These are phyloP conservation scores for Colletotrichum sp. DNA, from an alignment of 2,329 filamentous ascomycete species.

Conservation along the genomic window DNA sequence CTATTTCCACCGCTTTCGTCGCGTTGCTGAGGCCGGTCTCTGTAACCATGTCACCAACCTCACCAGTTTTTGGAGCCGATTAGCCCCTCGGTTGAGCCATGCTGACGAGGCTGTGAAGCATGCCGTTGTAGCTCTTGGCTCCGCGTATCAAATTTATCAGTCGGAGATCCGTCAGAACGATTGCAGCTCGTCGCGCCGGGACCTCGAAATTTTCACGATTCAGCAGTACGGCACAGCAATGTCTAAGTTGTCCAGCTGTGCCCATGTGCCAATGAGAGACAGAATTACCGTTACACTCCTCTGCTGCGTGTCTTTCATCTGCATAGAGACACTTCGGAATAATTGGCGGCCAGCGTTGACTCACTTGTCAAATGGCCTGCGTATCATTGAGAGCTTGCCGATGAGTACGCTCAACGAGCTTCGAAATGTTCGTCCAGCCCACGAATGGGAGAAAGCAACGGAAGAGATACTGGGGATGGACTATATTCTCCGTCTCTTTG, in stretches of 20 bases:
- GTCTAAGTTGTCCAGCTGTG: slow-evolving; percentile 24
- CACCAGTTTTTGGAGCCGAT: slow-evolving; percentile 32
- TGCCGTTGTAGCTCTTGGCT: slow-evolving; percentile 37
- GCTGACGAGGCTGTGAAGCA: slow-evolving; percentile 34
- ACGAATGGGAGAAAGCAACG: background rate
- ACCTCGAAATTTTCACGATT: slow-evolving; percentile 40
- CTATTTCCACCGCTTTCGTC: slow-evolving; percentile 40
- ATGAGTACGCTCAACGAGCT: slow-evolving; percentile 11
- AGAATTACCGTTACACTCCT: slow-evolving; percentile 30
- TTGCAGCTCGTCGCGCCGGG: slow-evolving; percentile 23
- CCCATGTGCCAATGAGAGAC: slow-evolving; percentile 25
- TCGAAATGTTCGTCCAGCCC: background rate
- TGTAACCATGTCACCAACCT: slow-evolving; percentile 32
- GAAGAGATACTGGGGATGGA: slow-evolving; percentile 19
- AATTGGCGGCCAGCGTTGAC: slow-evolving; percentile 29
- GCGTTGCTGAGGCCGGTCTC: slow-evolving; percentile 31
- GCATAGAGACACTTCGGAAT: slow-evolving; percentile 32
- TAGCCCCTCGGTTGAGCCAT: slow-evolving; percentile 33
- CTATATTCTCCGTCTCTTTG: slow-evolving; percentile 26
- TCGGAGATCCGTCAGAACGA: slow-evolving; percentile 2
- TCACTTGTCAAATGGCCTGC: slow-evolving; percentile 34
- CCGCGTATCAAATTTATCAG: slow-evolving; percentile 32
- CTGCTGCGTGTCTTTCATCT: slow-evolving; percentile 36
- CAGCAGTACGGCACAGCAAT: slow-evolving; percentile 43
- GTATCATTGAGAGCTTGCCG: slow-evolving; percentile 33